Evolutionary conservation across 2,329 filamentous ascomycete species (phyloP), one percentile per base, ranked within the genome.

Genomic region (Apiospora rasikravindrae): DNA sequence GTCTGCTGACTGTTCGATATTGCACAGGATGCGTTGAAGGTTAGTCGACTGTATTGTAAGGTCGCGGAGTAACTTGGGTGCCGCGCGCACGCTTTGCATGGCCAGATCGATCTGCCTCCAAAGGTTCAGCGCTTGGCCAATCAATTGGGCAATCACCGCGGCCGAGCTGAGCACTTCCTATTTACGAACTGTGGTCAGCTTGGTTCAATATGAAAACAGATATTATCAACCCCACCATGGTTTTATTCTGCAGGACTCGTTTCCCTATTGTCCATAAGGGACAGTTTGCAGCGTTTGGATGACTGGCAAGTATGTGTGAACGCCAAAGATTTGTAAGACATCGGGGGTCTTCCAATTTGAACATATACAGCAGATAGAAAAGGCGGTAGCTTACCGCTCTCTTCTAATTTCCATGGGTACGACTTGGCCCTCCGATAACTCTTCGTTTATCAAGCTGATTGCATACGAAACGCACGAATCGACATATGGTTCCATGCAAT

Each of bases 91-190:
- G 29, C 45, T 66, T n/a, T 72, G 67, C 19, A 67, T 53, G 8
- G 33, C 49, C 44, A 51, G 22, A 42, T 72, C 67, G 45, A 72
- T 70, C 67, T 72, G 67, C 29, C 70, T 67, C 71, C 71, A 72
- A 26, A 72, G 37, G 8, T 24, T 47, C 22, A 72, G 14, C 14
- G 67, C 71, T 45, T 69, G 53, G 4, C 26, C 67, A 37, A 72
- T 42, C 4, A 72, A 24, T 24, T 72, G 67, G 6, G 37, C 42
- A 11, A 72, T 42, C n/a, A 69, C 67, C 11, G 67, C 71, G 16
- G 42, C 53, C 2, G 71, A 69, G 24, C 53, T 40, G n/a, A 70
- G 37, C 13, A 26, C 51, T 29, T 72, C 71, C 71, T 72, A 29
- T 67, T 26, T 10, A 24, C 47, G 22, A 11, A 11, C 10, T 24